These are phyloP conservation scores for Calonectria naviculata DNA, from an alignment of 2,329 filamentous ascomycete species.

Conservation along the genomic window DNA sequence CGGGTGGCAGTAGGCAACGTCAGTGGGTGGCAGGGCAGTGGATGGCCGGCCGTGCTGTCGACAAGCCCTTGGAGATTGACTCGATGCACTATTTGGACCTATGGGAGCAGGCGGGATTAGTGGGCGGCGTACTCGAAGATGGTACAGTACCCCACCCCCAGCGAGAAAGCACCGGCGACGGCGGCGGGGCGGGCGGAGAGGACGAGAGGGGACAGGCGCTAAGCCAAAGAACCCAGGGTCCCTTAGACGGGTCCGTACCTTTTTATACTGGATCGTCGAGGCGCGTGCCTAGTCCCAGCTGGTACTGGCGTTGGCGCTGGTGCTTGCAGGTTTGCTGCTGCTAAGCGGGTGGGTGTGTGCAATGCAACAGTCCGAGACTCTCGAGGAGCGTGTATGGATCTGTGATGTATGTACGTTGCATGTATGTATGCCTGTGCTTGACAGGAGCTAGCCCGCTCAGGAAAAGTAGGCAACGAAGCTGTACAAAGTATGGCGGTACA, in stretches of 20 bases:
- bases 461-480: background rate
- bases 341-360: background rate
- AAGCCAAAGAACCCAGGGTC: slow-evolving; percentile 9
- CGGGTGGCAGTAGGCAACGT: slow-evolving; percentile 39
- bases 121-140: background rate
- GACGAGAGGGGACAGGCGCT: slow-evolving; percentile 13
- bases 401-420: background rate
- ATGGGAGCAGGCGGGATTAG: background rate
- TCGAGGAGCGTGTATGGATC: background rate
- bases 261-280: slow-evolving; percentile 9
- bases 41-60: slow-evolving; percentile 1
- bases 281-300: slow-evolving; percentile 7
- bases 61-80: slow-evolving; percentile 10
- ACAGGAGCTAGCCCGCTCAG: background rate
- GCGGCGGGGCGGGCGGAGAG: slow-evolving; percentile 15
- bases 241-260: slow-evolving; percentile 12
- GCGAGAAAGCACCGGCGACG: slow-evolving; percentile 12
- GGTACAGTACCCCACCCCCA: slow-evolving; percentile 9
- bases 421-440: background rate
- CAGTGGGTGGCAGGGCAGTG: slow-evolving; percentile 10
- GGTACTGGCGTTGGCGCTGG: background rate
- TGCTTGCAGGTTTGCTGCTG: background rate
- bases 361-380: slow-evolving; percentile 1
- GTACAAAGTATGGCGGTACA: background rate
- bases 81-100: background rate